A percentile compares a stretch with the other conserved stretches of the same genome.
phyloP scores from a whole-genome alignment of 2,329 filamentous ascomycete species.

The Cadophora gregata region DNA sequence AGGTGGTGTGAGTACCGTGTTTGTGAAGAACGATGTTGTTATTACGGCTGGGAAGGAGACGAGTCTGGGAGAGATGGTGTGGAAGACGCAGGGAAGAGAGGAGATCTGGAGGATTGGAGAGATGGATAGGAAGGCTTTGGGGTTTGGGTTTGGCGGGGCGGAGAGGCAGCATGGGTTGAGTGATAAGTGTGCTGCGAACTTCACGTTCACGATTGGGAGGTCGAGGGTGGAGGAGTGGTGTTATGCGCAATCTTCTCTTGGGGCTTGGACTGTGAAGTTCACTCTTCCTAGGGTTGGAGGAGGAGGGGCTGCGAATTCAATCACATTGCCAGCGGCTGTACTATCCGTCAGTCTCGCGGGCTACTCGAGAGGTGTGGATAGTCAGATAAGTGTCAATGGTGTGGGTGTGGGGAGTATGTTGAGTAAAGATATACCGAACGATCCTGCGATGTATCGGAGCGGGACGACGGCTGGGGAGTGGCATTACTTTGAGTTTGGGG shows the following conservation, averaged over 20 bases:
- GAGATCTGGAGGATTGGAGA: slow-evolving; percentile 56
- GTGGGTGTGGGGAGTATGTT: slow-evolving; percentile 45
- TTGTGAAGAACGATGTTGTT: neutral
- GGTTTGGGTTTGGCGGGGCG: slow-evolving; percentile 51
- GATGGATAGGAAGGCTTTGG: slow-evolving; percentile 53
- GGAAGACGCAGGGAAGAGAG: slow-evolving; percentile 39
- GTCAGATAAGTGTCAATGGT: neutral
- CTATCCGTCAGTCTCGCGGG: neutral
- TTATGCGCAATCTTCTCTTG: neutral
- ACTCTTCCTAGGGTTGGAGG: neutral
- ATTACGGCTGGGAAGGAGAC: neutral
- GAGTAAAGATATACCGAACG: slow-evolving; percentile 43
- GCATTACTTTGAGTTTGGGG: slow-evolving; percentile 48
- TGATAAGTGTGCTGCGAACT: slow-evolving; percentile 51
- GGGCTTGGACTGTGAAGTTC: neutral
- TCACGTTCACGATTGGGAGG: slow-evolving; percentile 51
- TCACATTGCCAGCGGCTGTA: neutral
- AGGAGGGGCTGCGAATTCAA: neutral
- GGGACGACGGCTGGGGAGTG: slow-evolving; percentile 51
- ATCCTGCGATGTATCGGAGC: slow-evolving; percentile 51
- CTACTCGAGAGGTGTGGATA: neutral
- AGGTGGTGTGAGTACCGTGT: neutral
- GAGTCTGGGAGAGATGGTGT: neutral
- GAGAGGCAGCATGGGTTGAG: slow-evolving; percentile 54
- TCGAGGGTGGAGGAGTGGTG: neutral